Conservation (phyloP, 2,329 filamentous ascomycete species). For the Aspergillus intermedius region DNA sequence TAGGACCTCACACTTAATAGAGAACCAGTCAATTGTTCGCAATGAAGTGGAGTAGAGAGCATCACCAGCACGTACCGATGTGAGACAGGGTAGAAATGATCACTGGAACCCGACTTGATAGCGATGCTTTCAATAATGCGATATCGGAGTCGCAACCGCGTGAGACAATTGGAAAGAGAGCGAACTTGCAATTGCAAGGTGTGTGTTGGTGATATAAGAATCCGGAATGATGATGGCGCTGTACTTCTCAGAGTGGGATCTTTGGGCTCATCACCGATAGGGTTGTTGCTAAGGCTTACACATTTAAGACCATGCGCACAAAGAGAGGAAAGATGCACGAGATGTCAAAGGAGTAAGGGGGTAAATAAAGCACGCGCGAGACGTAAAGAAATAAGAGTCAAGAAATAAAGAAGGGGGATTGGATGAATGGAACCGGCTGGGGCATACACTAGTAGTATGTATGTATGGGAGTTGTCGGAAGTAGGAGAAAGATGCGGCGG, state of each 20-base stretch:
- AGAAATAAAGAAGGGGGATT: background rate
- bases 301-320: background rate
- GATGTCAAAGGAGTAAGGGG: background rate
- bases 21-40: constrained; percentile 1
- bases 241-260: background rate
- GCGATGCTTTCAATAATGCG: no score
- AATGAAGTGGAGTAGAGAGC: no score
- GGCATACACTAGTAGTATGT: no score
- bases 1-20: background rate
- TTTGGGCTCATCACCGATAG: constrained; percentile 22
- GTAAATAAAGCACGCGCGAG: background rate
- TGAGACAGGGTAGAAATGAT: no score
- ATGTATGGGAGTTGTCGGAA: constrained; percentile 1
- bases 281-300: constrained; percentile 7
- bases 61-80: no score
- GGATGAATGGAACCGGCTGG: constrained; percentile 9
- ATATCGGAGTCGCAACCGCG: background rate
- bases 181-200: background rate
- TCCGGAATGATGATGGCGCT: background rate
- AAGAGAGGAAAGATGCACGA: background rate
- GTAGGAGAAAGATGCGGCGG: constrained; percentile 13
- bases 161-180: no score
- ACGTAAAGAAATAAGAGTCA: background rate
- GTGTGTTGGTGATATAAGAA: constrained; percentile 3
- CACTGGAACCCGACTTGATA: background rate